phyloP scores from a whole-genome alignment of 2,329 filamentous ascomycete genomes.

The Talaromyces verruculosus region DNA sequence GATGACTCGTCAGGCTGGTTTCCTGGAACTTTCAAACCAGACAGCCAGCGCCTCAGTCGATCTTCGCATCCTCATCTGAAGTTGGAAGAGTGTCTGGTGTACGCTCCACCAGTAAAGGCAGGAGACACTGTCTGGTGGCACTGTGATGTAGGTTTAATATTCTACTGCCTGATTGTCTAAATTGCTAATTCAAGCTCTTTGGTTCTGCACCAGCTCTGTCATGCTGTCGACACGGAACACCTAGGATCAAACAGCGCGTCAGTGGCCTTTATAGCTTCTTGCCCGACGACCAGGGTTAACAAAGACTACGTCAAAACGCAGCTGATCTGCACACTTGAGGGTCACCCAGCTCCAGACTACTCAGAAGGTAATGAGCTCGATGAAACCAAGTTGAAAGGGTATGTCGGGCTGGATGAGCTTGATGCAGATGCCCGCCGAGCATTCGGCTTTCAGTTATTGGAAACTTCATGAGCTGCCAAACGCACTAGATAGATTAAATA shows the following conservation, averaged over 20 bases:
- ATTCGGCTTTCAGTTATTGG: neutral
- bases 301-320: conserved; percentile 46
- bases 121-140: conserved; percentile 49
- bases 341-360: conserved; percentile 47
- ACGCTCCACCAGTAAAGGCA: conserved; percentile 40
- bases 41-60: conserved; percentile 37
- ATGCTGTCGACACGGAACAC: neutral
- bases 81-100: conserved; percentile 39
- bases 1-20: conserved; percentile 37
- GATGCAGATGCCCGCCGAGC: neutral
- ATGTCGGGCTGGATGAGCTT: conserved; percentile 8
- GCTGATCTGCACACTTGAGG: conserved; percentile 53
- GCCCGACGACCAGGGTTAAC: conserved; percentile 21
- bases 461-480: neutral
- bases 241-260: neutral
- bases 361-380: neutral
- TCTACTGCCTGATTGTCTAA: neutral
- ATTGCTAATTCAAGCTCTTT: neutral
- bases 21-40: conserved; percentile 37
- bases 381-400: neutral
- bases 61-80: conserved; percentile 43
- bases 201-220: neutral
- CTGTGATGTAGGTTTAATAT: conserved; percentile 29
- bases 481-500: neutral
- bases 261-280: neutral